Percentiles rank a stretch among this genome's conserved stretches.
Evolutionary conservation across 2,329 filamentous ascomycete species (phyloP).

Genomic region (Beauveria medogensis): DNA sequence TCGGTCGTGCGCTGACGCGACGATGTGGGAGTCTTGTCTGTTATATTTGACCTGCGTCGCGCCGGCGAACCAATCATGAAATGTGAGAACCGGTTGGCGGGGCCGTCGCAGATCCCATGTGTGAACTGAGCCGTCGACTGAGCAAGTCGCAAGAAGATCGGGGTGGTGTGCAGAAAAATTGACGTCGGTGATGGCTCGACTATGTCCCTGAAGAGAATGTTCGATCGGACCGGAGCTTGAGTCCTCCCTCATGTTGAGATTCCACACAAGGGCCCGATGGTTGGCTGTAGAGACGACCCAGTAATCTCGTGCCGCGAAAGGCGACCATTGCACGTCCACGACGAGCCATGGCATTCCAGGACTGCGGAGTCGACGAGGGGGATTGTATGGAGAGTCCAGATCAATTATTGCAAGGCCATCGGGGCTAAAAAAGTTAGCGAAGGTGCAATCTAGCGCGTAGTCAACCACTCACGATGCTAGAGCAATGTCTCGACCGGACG

Average conservation of each 20-base stretch:
- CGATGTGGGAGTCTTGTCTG: conserved; percentile 73
- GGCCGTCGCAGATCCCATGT: conserved; percentile 81
- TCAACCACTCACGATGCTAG: conserved; percentile 60
- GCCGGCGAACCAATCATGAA: conserved; percentile 88
- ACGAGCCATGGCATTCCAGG: conserved; percentile 91
- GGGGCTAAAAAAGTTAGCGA: conserved; percentile 24
- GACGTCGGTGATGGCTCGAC: conserved; percentile 86
- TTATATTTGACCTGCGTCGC: conserved; percentile 96
- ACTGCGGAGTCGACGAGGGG: conserved; percentile 70
- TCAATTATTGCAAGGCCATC: conserved; percentile 89
- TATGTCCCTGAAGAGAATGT: conserved; percentile 75
- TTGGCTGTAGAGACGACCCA: conserved; percentile 95
- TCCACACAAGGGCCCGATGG: conserved; percentile 91
- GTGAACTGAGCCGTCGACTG: conserved; percentile 87
- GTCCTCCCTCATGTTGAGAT: conserved; percentile 71
- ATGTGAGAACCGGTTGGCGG: conserved; percentile 65
- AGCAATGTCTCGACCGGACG: conserved; percentile 82
- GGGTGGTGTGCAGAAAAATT: conserved; percentile 93
- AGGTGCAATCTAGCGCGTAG: conserved; percentile 24
- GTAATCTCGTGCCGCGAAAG: conserved; percentile 79
- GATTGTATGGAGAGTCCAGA: conserved; percentile 79
- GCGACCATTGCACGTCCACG: conserved; percentile 94
- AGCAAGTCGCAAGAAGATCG: conserved; percentile 81
- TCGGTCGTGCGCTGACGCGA: conserved; percentile 85
- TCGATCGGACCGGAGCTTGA: conserved; percentile 66